Evolutionary conservation across 2,329 filamentous ascomycete species (phyloP).

Genomic region (Phyllosticta citrichinensis): DNA sequence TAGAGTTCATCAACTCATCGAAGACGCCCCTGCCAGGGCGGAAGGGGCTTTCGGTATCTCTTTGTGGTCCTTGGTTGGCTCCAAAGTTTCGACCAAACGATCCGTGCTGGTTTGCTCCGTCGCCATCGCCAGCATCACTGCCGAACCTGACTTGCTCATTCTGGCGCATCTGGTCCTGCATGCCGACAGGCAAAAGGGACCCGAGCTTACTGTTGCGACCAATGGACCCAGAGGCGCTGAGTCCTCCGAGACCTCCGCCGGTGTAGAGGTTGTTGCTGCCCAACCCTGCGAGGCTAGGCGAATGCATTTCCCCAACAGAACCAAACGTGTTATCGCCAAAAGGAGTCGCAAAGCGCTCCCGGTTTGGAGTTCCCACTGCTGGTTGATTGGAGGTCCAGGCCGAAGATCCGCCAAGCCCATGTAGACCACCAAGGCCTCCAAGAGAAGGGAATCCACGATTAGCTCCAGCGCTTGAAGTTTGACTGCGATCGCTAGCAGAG

Average conservation of each 20-base stretch:
- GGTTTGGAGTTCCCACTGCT: constrained; percentile 63
- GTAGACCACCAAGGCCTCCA: constrained; percentile 48
- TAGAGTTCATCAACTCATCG: constrained; percentile 25
- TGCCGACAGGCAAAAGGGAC: constrained; percentile 74
- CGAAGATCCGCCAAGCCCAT: constrained; percentile 47
- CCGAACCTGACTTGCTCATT: constrained; percentile 33
- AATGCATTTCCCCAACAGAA: constrained; percentile 67
- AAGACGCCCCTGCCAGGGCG: constrained; percentile 27
- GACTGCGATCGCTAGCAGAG: constrained; percentile 78
- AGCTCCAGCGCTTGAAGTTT: constrained; percentile 79
- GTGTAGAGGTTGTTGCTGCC: constrained; percentile 54
- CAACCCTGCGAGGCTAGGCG: constrained; percentile 57
- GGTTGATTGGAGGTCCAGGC: constrained; percentile 58
- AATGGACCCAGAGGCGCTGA: constrained; percentile 52
- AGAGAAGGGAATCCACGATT: constrained; percentile 58
- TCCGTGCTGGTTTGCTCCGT: constrained; percentile 35
- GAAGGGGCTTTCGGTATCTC: constrained; percentile 33
- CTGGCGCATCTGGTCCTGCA: constrained; percentile 82
- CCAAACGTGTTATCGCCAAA: constrained; percentile 60
- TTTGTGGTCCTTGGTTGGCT: constrained; percentile 21
- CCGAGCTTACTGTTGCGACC: constrained; percentile 73
- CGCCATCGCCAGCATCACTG: constrained; percentile 48
- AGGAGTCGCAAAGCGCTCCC: constrained; percentile 43
- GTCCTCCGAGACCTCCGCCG: constrained; percentile 37
- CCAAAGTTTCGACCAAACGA: constrained; percentile 56